Base-by-base conservation (phyloP, 2,329 filamentous ascomycete species). In the Diplodia mutila region DNA sequence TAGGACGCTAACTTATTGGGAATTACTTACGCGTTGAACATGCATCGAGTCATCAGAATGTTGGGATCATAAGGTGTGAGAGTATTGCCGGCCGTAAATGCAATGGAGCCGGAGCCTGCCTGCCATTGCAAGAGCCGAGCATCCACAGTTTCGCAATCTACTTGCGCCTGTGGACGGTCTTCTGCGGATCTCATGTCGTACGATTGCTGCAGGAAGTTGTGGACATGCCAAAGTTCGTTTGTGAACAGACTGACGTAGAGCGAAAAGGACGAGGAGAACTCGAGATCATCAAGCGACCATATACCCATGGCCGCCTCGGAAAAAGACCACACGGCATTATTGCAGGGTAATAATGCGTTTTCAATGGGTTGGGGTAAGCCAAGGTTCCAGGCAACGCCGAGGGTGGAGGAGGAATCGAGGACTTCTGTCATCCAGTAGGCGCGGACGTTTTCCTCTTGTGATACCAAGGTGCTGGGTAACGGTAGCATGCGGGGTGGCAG, bases 351-450 rank as follows among this genome's bases (percentile, higher is more conserved):
- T 4, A 74, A 61, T 2, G 72, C 71, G 16, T 66, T 67, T 25
- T 59, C 55, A 16, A 70, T 69, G 1, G 71, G 72, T 37, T 64
- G 70, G 2, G 65, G 71, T 37, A 70, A 70, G 66, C 65, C 70
- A 29, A 73, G 59, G 52, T 76, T 74, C 73, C 74, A 75, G 48
- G 73, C 71, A 27, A 73, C 75, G 14, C 77, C 77, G 3, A 78
- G 68, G 4, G 74, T 75, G 0, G 76, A 77, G 23, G 76, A 74
- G 32, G 73, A 73, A 61, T 79, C 77, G 3, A 79, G 72, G 21
- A 78, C 70, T 71, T 78, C 75, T 5, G 73, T 76, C 76, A 78
- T 79, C 77, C 77, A 79, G 66, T 76, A 79, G 32, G 76, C 76
- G 67, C 77, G 71, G 21, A 78, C 76, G 37, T 72, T 71, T 66